These are phyloP conservation scores for Ogataea minuta DNA, from an alignment of 805 yeast genomes.

Conservation along the genomic window DNA sequence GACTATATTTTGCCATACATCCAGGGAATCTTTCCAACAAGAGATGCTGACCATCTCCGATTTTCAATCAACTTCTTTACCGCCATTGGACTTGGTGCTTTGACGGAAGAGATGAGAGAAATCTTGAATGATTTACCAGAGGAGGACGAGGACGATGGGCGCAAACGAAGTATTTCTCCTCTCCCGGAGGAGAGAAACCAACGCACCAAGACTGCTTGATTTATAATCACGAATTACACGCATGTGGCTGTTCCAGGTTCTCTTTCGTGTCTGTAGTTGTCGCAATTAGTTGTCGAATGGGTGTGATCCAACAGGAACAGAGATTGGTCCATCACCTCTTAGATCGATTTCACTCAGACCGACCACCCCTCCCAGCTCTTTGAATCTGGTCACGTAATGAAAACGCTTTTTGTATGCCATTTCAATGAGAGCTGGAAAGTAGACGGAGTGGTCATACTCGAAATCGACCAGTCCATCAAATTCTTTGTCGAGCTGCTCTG, in stretches of 20 bases:
- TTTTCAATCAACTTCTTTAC: constrained; percentile 90
- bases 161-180: constrained; percentile 1
- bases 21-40: constrained; percentile 64
- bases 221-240: neutral
- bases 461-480: constrained; percentile 88
- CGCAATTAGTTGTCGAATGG: constrained; percentile 18
- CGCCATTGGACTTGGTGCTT: constrained; percentile 81
- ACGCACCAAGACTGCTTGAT: neutral
- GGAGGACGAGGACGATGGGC: constrained; percentile 14
- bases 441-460: constrained; percentile 72
- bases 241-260: constrained; percentile 1
- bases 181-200: neutral
- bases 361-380: constrained; percentile 64
- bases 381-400: constrained; percentile 67
- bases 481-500: constrained; percentile 73
- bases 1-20: constrained; percentile 48
- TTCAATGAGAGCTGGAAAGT: constrained; percentile 71
- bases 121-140: constrained; percentile 24
- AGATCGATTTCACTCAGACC: constrained; percentile 85
- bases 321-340: constrained; percentile 41
- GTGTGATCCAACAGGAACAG: constrained; percentile 34
- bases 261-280: neutral
- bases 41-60: constrained; percentile 50
- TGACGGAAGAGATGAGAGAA: constrained; percentile 81
- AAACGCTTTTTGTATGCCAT: constrained; percentile 57